A percentile compares a stretch with the other conserved stretches of the same genome.
Conservation (phyloP, 805 yeast species). For the Schwanniomyces yamadae region DNA sequence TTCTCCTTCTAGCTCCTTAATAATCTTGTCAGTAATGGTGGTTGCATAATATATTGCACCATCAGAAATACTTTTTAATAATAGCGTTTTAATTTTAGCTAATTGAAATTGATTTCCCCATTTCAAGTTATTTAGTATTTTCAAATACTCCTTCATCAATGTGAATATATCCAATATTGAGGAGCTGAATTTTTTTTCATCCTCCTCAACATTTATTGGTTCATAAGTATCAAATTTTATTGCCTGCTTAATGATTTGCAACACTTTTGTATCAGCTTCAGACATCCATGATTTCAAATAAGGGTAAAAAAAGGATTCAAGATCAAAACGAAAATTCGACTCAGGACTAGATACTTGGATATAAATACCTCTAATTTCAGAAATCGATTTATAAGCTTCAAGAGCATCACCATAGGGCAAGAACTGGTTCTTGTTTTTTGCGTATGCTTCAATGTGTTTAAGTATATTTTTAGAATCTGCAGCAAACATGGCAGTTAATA, state of each 20-base stretch:
- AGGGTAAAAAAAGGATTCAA: slow-evolving; percentile 55
- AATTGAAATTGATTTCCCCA: slow-evolving; percentile 69
- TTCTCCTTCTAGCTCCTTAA: slow-evolving; percentile 43
- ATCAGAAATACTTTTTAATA: slow-evolving; percentile 63
- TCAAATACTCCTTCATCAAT: slow-evolving; percentile 56
- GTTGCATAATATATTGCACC: slow-evolving; percentile 54
- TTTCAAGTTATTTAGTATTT: slow-evolving; percentile 54
- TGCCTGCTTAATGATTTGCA: slow-evolving; percentile 52
- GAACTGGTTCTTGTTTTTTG: slow-evolving; percentile 26
- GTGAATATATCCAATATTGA: slow-evolving; percentile 70
- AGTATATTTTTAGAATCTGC: slow-evolving; percentile 54
- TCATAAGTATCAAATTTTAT: slow-evolving; percentile 57
- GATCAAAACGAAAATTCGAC: slow-evolving; percentile 46
- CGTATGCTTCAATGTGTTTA: slow-evolving; percentile 47
- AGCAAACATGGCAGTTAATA: slow-evolving; percentile 52
- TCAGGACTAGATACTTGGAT: slow-evolving; percentile 44
- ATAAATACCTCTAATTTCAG: slow-evolving; percentile 52
- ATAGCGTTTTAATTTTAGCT: slow-evolving; percentile 57
- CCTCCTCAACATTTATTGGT: slow-evolving; percentile 45
- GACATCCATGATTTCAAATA: slow-evolving; percentile 37
- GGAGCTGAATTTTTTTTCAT: slow-evolving; percentile 47
- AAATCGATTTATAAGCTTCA: slow-evolving; percentile 52
- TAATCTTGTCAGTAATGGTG: slow-evolving; percentile 33
- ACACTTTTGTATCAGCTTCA: slow-evolving; percentile 47
- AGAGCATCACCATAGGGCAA: slow-evolving; percentile 56